A percentile compares a stretch with the other conserved stretches of the same genome.
These are phyloP conservation scores for Penicillium taxi DNA, from an alignment of 495 filamentous ascomycete genomes.

Conservation along the genomic window DNA sequence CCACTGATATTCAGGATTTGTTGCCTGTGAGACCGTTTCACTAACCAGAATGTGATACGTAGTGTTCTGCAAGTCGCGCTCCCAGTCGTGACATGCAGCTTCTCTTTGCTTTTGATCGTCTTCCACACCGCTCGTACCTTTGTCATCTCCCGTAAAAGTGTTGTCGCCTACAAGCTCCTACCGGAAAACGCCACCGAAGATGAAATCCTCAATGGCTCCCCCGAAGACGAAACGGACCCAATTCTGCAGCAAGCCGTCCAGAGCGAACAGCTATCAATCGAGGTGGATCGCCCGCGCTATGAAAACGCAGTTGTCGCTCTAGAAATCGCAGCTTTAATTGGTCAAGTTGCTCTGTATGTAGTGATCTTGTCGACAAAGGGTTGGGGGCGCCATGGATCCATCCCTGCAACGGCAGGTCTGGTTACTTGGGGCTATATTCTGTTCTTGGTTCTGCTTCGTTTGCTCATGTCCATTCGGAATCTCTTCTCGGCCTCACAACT, in stretches of 20 bases:
- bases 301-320: conserved; percentile 60
- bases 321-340: conserved; percentile 68
- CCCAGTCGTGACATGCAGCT: conserved; percentile 59
- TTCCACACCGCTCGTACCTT: conserved; percentile 46
- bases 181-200: conserved; percentile 38
- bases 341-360: conserved; percentile 58
- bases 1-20: conserved; percentile 1
- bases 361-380: conserved; percentile 47
- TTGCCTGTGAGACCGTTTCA: conserved; percentile 2
- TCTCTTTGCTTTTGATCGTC: conserved; percentile 62
- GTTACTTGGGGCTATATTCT: conserved; percentile 76
- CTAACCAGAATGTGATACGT: conserved; percentile 11
- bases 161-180: conserved; percentile 26
- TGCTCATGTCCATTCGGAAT: conserved; percentile 61
- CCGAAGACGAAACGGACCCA: conserved; percentile 56
- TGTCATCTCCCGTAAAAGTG: conserved; percentile 31
- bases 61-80: conserved; percentile 82
- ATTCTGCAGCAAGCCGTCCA: conserved; percentile 56
- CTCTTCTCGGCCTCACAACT: conserved; percentile 58
- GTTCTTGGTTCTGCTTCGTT: conserved; percentile 60
- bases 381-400: conserved; percentile 47
- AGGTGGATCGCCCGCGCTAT: conserved; percentile 67
- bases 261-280: conserved; percentile 59
- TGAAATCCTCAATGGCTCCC: conserved; percentile 35
- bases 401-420: conserved; percentile 58